Evolutionary conservation across 129 eudicot genomes (phyloP).

Genomic region (carrot (Daucus carota)): DH1_v3.0 NC_030387.2:27438001-27438500

Average conservation of each 20-base stretch:
- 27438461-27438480: too few relatives aligned
- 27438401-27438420: not conserved
- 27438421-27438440: not conserved
- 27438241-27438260: not conserved
- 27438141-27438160: not conserved
- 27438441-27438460: not conserved
- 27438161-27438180: too few relatives aligned
- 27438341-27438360: not conserved
- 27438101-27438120: too few relatives aligned
- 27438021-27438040: too few relatives aligned
- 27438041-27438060: too few relatives aligned
- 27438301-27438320: not conserved
- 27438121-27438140: not conserved
- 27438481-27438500: not conserved
- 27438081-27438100: too few relatives aligned
- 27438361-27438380: not conserved
- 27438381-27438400: not conserved
- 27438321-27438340: not conserved
- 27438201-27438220: not conserved
- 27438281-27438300: slow-evolving; percentile 1
- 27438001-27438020: too few relatives aligned
- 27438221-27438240: not conserved
- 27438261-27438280: not conserved
- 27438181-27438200: not conserved
- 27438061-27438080: too few relatives aligned